Conservation (phyloP, 2,329 filamentous ascomycete species). For the Chaetomium olivaceum region DNA sequence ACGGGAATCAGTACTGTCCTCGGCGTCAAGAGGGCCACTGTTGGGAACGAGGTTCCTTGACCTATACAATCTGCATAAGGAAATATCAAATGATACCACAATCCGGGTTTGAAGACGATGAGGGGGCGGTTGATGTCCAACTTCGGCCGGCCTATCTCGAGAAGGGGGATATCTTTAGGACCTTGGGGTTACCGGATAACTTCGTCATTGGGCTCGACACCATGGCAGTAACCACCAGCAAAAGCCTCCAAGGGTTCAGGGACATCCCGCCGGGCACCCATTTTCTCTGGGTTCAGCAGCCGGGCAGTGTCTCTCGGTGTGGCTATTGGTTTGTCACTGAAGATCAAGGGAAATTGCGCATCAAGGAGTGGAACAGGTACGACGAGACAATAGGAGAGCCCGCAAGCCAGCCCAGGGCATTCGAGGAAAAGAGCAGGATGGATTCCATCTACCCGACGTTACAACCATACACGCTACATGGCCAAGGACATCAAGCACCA, state of each 20-base stretch:
- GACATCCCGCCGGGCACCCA: slow-evolving; percentile 58
- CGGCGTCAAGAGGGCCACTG: not conserved
- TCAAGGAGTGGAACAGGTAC: slow-evolving; percentile 58
- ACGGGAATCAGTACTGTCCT: not conserved
- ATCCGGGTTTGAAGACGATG: not conserved
- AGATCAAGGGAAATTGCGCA: slow-evolving; percentile 41
- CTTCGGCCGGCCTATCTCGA: slow-evolving; percentile 31
- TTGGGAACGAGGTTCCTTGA: not conserved
- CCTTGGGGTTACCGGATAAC: slow-evolving; percentile 52
- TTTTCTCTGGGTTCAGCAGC: slow-evolving; percentile 60
- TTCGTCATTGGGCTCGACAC: slow-evolving; percentile 58
- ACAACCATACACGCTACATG: slow-evolving; percentile 45
- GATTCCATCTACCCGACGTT: slow-evolving; percentile 44
- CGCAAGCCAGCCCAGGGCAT: slow-evolving; percentile 46
- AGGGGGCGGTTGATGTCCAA: not conserved
- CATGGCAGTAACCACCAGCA: slow-evolving; percentile 45
- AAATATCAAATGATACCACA: not conserved
- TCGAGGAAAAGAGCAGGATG: slow-evolving; percentile 47
- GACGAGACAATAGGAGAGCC: slow-evolving; percentile 57
- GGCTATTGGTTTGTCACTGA: slow-evolving; percentile 59
- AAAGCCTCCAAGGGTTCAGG: slow-evolving; percentile 53
- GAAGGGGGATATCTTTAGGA: slow-evolving; percentile 53
- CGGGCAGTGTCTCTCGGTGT: slow-evolving; percentile 50
- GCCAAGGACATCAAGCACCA: slow-evolving; percentile 5
- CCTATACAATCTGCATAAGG: not conserved